phyloP scores from a whole-genome alignment of 768 basidiomycete genomes.

The Phaeotremella skinneri region DNA sequence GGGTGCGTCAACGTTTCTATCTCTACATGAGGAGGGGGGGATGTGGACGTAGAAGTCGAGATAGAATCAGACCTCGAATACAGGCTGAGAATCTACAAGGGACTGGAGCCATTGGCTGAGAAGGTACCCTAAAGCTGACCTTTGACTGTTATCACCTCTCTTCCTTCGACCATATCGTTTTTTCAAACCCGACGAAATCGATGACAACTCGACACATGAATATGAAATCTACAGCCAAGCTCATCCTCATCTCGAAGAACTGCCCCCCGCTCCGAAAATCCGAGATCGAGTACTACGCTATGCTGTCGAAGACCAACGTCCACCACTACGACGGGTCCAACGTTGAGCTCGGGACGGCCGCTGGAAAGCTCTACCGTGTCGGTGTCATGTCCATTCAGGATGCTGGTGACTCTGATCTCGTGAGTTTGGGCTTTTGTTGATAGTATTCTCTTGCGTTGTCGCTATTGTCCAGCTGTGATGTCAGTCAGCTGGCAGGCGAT shows the following conservation, averaged over 20 bases:
- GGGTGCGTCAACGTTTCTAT: conserved; percentile 62
- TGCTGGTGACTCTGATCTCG: conserved; percentile 91
- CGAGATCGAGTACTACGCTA: conserved; percentile 99
- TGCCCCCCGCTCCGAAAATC: conserved; percentile 99
- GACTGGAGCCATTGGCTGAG: conserved; percentile 66
- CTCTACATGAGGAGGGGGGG: too few relatives aligned
- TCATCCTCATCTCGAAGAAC: conserved; percentile 97
- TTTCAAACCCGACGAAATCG: background rate
- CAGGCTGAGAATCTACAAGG: conserved; percentile 6
- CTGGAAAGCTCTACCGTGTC: conserved; percentile 98
- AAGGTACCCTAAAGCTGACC: conserved; percentile 91
- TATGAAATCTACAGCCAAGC: conserved; percentile 67
- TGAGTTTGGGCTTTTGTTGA: conserved; percentile 25
- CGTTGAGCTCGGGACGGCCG: conserved; percentile 96
- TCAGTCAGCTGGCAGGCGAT: too few relatives aligned
- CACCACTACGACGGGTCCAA: conserved; percentile 98
- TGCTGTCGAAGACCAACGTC: conserved; percentile 97
- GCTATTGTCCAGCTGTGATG: background rate
- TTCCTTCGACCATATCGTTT: conserved; percentile 13
- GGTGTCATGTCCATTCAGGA: conserved; percentile 97
- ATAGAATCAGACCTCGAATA: background rate
- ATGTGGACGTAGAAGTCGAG: background rate
- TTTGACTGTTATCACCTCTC: conserved; percentile 39
- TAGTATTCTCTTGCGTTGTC: background rate
- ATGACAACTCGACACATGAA: conserved; percentile 2